phyloP scores from a whole-genome alignment of 1,284 basidiomycete species.

The Austropuccinia psidii region DNA sequence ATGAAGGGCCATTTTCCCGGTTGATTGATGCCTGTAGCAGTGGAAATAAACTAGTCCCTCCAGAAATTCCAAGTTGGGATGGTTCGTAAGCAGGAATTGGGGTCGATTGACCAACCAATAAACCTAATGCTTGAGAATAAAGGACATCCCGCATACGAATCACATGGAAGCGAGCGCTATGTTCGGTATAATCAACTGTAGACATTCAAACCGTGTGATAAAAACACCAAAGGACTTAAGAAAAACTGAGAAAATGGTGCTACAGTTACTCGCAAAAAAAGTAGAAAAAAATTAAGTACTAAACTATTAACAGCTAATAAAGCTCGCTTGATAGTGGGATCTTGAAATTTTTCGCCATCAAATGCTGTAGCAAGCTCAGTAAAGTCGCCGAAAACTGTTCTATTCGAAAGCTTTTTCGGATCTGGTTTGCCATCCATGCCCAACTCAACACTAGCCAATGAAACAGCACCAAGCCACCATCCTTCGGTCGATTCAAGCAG shows the following conservation, averaged over 20 bases:
- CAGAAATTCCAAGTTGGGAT: slow-evolving; percentile 39
- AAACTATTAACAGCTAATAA: slow-evolving; percentile 26
- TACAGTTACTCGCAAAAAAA: neutral
- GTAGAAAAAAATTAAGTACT: neutral
- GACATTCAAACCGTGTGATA: neutral
- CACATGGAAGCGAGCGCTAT: slow-evolving; percentile 40
- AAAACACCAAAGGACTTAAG: neutral
- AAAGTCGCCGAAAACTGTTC: slow-evolving; percentile 28
- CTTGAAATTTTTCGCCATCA: slow-evolving; percentile 13
- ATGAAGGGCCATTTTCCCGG: slow-evolving; percentile 27
- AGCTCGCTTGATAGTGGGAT: slow-evolving; percentile 23
- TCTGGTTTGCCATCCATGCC: slow-evolving; percentile 37
- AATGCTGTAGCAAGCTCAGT: slow-evolving; percentile 30
- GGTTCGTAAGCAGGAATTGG: slow-evolving; percentile 40
- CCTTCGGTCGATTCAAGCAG: slow-evolving; percentile 44
- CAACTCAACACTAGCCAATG: slow-evolving; percentile 41
- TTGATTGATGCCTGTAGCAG: too few species aligned
- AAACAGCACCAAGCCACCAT: slow-evolving; percentile 46
- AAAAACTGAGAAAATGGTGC: neutral
- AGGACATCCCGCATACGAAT: slow-evolving; percentile 42
- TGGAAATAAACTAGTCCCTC: slow-evolving; percentile 39
- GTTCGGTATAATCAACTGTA: slow-evolving; percentile 40
- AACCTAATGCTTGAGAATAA: slow-evolving; percentile 37
- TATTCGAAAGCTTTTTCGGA: neutral
- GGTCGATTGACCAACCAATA: slow-evolving; percentile 38